phyloP scores from a whole-genome alignment of 2,329 filamentous ascomycete species.

The Botryosphaeria dothidea region DNA sequence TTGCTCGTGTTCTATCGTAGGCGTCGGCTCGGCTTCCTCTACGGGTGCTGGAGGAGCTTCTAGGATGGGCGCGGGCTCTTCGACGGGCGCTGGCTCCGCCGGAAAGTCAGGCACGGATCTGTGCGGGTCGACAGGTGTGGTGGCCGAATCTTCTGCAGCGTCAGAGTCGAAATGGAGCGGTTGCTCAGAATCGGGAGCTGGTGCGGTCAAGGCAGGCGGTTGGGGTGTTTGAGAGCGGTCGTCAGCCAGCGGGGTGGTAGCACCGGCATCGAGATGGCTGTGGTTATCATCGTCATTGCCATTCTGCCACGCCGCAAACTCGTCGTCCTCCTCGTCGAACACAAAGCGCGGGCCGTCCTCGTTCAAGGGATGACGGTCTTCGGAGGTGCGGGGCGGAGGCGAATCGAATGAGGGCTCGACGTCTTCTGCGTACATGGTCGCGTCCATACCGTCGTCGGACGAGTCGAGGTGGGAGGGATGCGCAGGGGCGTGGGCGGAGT shows the following conservation, averaged over 20 bases:
- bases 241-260: not conserved
- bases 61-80: not conserved
- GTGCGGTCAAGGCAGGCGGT: not conserved
- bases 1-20: conserved; percentile 16
- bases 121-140: not conserved
- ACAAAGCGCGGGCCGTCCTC: conserved; percentile 3
- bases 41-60: not conserved
- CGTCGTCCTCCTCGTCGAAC: conserved; percentile 12
- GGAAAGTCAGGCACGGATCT: not conserved
- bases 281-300: not conserved
- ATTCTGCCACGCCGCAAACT: conserved; percentile 2
- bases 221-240: conserved; percentile 6
- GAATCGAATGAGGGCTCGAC: not conserved
- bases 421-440: conserved; percentile 24
- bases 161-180: not conserved
- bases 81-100: not conserved
- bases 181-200: not conserved
- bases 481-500: conserved; percentile 29
- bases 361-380: conserved; percentile 19
- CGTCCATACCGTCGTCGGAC: conserved; percentile 20
- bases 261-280: not conserved
- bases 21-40: conserved; percentile 5
- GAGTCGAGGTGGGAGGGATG: conserved; percentile 22
- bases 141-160: not conserved
- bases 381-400: conserved; percentile 17